A percentile compares a stretch with the other conserved stretches of the same genome.
Conservation (phyloP, 2,329 filamentous ascomycete species). For the Aspergillus melleus region DNA sequence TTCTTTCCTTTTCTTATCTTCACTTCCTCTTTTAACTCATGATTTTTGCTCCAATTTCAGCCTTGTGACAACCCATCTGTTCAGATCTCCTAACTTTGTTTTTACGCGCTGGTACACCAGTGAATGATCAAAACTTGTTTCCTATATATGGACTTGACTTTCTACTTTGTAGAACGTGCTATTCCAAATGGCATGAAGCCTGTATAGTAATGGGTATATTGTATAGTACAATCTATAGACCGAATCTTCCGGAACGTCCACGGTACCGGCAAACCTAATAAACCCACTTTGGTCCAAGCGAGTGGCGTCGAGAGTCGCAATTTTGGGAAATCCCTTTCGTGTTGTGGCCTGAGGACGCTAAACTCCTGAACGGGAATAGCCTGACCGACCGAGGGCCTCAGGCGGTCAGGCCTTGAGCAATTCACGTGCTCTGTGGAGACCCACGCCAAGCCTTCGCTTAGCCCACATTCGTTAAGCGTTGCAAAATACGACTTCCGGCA, state of each 20-base stretch:
- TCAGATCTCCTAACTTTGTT: neutral
- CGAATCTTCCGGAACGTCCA: neutral
- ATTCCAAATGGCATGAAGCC: neutral
- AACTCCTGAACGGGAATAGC: neutral
- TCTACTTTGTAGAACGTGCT: no score
- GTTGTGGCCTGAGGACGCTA: neutral
- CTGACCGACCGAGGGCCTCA: neutral
- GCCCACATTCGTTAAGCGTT: conserved; percentile 44
- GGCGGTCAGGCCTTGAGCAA: conserved; percentile 9
- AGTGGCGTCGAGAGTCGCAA: neutral
- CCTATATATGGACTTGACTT: neutral
- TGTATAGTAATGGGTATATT: neutral
- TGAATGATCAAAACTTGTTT: neutral
- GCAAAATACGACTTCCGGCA: conserved; percentile 40
- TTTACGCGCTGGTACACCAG: neutral
- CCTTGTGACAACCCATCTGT: conserved; percentile 10
- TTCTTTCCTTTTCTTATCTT: neutral
- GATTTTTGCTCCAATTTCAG: conserved; percentile 1
- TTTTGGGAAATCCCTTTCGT: neutral
- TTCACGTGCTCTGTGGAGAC: conserved; percentile 3
- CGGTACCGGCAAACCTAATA: no score
- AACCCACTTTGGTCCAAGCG: neutral
- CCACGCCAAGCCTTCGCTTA: conserved; percentile 20
- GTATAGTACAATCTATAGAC: neutral
- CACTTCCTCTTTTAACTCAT: neutral